Evolutionary conservation across 441 rosid species (phyloP).

Genomic region (Raphanus hybrid): DNA sequence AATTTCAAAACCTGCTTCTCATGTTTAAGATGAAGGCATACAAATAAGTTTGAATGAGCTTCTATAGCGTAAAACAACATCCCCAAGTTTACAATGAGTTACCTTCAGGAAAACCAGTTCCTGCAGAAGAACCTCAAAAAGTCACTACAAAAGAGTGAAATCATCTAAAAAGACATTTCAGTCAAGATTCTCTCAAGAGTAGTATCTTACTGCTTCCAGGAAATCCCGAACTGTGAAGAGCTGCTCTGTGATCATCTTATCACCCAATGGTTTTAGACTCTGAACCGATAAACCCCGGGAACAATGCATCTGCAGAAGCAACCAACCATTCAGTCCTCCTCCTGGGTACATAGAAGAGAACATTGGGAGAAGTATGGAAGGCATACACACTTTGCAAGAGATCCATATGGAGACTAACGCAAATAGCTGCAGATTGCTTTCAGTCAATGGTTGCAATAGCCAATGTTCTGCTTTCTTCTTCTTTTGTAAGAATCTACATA

Average conservation of each 20-base stretch:
- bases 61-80: constrained; percentile 12
- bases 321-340: constrained; percentile 8
- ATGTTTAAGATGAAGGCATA: constrained; percentile 22
- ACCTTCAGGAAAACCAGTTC: constrained; percentile 82
- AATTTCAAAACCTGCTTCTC: constrained; percentile 60
- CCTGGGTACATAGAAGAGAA: constrained; percentile 22
- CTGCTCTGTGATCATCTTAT: constrained; percentile 57
- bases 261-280: constrained; percentile 60
- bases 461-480: constrained; percentile 50
- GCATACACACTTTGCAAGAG: constrained; percentile 63
- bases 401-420: constrained; percentile 73
- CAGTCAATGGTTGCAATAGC: constrained; percentile 67
- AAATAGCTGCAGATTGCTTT: constrained; percentile 79
- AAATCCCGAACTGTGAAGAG: constrained; percentile 72
- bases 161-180: background rate
- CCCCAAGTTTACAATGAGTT: constrained; percentile 10
- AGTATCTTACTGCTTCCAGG: constrained; percentile 68
- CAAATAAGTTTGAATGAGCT: constrained; percentile 10
- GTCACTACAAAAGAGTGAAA: background rate
- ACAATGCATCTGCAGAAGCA: constrained; percentile 61
- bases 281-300: constrained; percentile 57
- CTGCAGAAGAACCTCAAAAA: constrained; percentile 44
- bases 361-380: background rate
- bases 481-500: constrained; percentile 46
- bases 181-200: background rate